Conservation (phyloP, 148 eudicot genomes). For the Oxyria digyna region DNA sequence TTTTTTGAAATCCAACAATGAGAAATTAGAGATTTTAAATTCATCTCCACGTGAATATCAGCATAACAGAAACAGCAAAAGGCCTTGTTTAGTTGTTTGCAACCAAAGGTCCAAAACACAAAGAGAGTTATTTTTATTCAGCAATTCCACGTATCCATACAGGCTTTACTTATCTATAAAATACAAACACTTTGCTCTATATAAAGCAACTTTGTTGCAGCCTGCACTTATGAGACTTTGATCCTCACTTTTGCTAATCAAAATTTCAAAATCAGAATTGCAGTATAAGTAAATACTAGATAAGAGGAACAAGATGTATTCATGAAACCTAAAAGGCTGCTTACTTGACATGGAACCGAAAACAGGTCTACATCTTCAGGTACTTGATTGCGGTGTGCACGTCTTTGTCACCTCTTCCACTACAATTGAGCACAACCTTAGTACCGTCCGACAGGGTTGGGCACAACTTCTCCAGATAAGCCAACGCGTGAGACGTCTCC, state of each 20-base stretch:
- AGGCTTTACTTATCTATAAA: neutral
- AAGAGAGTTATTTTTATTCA: neutral
- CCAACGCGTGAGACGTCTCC: slow-evolving; percentile 93
- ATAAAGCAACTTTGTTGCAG: neutral
- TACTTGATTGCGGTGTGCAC: slow-evolving; percentile 83
- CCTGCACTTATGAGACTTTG: neutral
- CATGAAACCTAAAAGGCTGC: neutral
- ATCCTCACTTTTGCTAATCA: neutral
- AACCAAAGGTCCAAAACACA: neutral
- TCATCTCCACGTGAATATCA: neutral
- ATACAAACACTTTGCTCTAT: slow-evolving; percentile 1
- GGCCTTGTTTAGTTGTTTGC: no score
- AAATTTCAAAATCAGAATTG: neutral
- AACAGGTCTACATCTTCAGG: slow-evolving; percentile 31
- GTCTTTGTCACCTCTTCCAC: slow-evolving; percentile 97
- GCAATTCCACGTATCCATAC: neutral
- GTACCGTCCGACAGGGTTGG: slow-evolving; percentile 76
- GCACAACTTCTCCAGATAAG: slow-evolving; percentile 76
- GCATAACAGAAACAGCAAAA: neutral
- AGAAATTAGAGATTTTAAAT: neutral
- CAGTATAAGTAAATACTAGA: neutral
- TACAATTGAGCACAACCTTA: slow-evolving; percentile 78
- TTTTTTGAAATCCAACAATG: neutral
- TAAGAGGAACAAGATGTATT: neutral
- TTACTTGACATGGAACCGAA: neutral